phyloP scores from a whole-genome alignment of 176 grass and related monocot species.

The Hyparrhenia diplandra region DNA sequence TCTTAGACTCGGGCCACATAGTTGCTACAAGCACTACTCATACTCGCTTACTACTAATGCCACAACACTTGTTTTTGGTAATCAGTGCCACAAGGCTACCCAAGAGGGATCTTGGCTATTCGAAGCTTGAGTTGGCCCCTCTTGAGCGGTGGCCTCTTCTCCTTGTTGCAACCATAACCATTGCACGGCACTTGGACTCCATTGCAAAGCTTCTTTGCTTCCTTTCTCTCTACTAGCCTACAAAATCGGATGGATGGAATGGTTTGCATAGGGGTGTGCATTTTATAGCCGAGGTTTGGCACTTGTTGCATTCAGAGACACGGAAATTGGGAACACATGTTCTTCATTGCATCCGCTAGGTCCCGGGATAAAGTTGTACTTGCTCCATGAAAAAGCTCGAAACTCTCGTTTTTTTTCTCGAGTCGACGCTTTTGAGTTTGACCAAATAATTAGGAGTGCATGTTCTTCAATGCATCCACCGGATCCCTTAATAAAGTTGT shows the following conservation, averaged over 20 bases:
- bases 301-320: background rate
- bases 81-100: constrained; percentile 1
- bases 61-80: constrained; percentile 15
- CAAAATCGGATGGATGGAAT: background rate
- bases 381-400: background rate
- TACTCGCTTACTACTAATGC: background rate
- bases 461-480: no score
- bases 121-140: constrained; percentile 45
- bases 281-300: constrained; percentile 16
- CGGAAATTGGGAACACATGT: no score
- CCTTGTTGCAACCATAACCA: background rate
- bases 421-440: background rate
- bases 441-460: no score
- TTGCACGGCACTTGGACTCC: constrained; percentile 26
- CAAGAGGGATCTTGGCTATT: constrained; percentile 21
- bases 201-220: background rate
- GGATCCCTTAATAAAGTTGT: no score
- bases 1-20: background rate
- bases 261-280: background rate
- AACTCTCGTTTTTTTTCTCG: background rate
- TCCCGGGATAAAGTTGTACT: constrained; percentile 1
- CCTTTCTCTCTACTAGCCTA: background rate
- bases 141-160: constrained; percentile 3
- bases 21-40: background rate
- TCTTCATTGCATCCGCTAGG: background rate